A percentile compares a stretch with the other conserved stretches of the same genome.
phyloP scores from a whole-genome alignment of 2,329 filamentous ascomycete genomes.

The Drechslera avenae region DNA sequence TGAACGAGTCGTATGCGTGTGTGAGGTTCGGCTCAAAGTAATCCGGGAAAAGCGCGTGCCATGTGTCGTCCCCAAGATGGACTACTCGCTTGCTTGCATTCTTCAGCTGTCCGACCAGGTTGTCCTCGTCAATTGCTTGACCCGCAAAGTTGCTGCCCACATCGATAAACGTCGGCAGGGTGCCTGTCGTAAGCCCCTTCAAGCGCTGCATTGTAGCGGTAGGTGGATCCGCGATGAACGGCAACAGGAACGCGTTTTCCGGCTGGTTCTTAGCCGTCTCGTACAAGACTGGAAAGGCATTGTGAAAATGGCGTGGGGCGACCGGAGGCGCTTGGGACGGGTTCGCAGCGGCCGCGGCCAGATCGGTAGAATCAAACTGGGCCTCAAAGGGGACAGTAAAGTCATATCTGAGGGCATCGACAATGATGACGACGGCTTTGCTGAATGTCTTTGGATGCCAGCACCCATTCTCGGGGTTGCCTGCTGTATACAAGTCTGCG shows the following conservation, averaged over 20 bases:
- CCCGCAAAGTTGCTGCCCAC: slow-evolving; percentile 94
- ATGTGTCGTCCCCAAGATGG: slow-evolving; percentile 97
- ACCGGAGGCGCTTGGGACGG: slow-evolving; percentile 17
- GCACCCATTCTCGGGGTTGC: slow-evolving; percentile 69
- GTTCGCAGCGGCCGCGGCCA: slow-evolving; percentile 21
- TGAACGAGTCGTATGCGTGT: slow-evolving; percentile 92
- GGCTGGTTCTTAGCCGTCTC: slow-evolving; percentile 77
- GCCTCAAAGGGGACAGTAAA: slow-evolving; percentile 82
- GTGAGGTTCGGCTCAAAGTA: slow-evolving; percentile 90
- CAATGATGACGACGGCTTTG: slow-evolving; percentile 85
- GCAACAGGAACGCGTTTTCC: slow-evolving; percentile 82
- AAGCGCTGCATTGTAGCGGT: slow-evolving; percentile 90
- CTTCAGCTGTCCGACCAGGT: slow-evolving; percentile 68
- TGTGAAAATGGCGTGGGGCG: slow-evolving; percentile 72
- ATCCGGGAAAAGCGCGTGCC: slow-evolving; percentile 90
- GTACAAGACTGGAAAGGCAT: slow-evolving; percentile 85
- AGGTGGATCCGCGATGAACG: slow-evolving; percentile 96
- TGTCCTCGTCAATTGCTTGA: slow-evolving; percentile 93
- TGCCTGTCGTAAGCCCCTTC: slow-evolving; percentile 94
- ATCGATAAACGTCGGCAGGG: slow-evolving; percentile 92
- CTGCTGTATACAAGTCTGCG: slow-evolving; percentile 42
- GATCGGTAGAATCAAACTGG: slow-evolving; percentile 52
- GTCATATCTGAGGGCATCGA: slow-evolving; percentile 95
- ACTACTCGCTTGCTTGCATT: slow-evolving; percentile 76
- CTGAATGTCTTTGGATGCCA: slow-evolving; percentile 96